phyloP scores from a whole-genome alignment of 148 eudicot species.

The Selenicereus undatus region DNA sequence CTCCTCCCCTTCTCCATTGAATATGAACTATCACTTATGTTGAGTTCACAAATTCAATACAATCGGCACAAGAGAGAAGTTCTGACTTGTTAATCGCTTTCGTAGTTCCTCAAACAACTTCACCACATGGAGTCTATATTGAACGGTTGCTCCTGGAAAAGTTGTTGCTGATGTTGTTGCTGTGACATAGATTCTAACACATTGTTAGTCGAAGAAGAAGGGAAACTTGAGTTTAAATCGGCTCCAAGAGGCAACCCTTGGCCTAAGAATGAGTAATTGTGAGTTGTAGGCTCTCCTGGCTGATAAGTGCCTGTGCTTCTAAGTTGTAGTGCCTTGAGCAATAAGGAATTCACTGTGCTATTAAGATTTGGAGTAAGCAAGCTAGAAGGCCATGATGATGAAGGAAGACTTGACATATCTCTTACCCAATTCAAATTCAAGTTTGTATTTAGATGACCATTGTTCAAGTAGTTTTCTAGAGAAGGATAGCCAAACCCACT shows the following conservation, averaged over 20 bases:
- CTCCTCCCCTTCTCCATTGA: not conserved
- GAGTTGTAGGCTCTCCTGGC: constrained; percentile 34
- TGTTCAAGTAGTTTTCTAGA: not conserved
- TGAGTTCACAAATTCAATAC: not conserved
- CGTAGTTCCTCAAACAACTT: constrained; percentile 10
- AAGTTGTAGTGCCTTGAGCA: constrained; percentile 65
- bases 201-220: constrained; percentile 35
- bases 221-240: constrained; percentile 31
- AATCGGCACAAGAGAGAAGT: not conserved
- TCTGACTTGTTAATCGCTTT: constrained; percentile 13
- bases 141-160: constrained; percentile 50
- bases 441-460: constrained; percentile 27
- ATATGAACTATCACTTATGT: not conserved
- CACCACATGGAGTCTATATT: constrained; percentile 86
- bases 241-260: constrained; percentile 38
- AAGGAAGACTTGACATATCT: constrained; percentile 39
- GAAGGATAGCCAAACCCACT: constrained; percentile 26
- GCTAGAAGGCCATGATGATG: constrained; percentile 48
- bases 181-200: constrained; percentile 26
- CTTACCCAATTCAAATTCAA: constrained; percentile 43
- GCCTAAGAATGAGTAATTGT: constrained; percentile 33
- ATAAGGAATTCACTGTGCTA: constrained; percentile 56
- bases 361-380: constrained; percentile 47
- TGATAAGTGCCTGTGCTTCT: constrained; percentile 28
- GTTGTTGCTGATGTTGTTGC: constrained; percentile 20